Base-by-base conservation (phyloP, 1,284 basidiomycete species). In the Exobasidium cylindrosporum region DNA sequence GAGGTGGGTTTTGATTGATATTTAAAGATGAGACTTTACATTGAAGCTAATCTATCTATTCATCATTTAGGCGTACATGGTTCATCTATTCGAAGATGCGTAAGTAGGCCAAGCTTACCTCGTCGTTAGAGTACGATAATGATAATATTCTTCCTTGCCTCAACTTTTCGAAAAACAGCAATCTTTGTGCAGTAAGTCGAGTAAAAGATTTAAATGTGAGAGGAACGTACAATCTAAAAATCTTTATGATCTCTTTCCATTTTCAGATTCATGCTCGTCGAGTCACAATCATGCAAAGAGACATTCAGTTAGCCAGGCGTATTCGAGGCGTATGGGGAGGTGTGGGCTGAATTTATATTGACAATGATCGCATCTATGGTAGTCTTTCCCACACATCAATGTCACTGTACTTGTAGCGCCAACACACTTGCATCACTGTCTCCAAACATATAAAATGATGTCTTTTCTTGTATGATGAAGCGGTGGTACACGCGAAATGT, bases 11-110 rank as follows among this genome's bases (percentile, higher is more conserved):
- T 10, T 7, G 21, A 24, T 31, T 26, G 23, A 60, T 13, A 68
- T 67, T 10, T 76, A 76, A 60, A 71, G 72, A 21, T 68, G 68
- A 29, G 70, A 66, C 32, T 74, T 68, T 3, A 68, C 66, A 6
- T 67, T 69, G 1, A 74, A 76, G 1, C 57, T 79, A 32, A 63
- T 75, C n/a, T 79, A 76, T 75, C 77, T 77, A 65, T 72, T 69
- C 44, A 74, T 69, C 3, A 76, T n/a, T 40, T 73, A 79, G 52
- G 77, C 77, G 0, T 79, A 75, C 52, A 61, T 79, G 6, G 75
- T 78, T 1, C 77, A 78, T 31, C 61, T 79, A 11, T 79, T 79
- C 54, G 77, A 79, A 61, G 77, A 79, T 57, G 77, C 77, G 72
- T 76, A 62, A 65, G 73, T 74, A 40, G 35, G 35, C 35, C 35